These are phyloP conservation scores for Cavenderia fasciculata DNA, from an alignment of 78 protist genomes.

Conservation along the genomic window DNA sequence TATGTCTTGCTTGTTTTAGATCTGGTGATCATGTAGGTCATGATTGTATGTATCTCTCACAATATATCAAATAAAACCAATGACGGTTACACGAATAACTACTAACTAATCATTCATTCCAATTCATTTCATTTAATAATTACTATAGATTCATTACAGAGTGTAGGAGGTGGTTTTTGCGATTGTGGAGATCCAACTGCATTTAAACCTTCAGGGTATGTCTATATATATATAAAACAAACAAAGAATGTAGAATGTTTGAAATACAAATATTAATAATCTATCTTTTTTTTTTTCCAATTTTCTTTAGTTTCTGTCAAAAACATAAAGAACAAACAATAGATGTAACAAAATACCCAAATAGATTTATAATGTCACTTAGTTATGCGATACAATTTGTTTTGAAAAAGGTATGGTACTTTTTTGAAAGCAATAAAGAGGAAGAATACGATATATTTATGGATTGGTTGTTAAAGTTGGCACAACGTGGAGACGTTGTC, in stretches of 20 bases:
- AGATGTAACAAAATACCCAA: conserved; percentile 65
- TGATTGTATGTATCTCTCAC: conserved; percentile 70
- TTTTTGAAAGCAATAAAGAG: conserved; percentile 17
- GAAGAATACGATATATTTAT: conserved; percentile 11
- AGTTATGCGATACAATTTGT: conserved; percentile 29
- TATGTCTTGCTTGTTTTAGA: conserved; percentile 87
- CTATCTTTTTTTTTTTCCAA: background rate
- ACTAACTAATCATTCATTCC: background rate
- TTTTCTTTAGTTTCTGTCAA: conserved; percentile 8
- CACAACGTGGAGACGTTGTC: conserved; percentile 59
- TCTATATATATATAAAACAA: background rate
- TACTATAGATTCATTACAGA: conserved; percentile 48
- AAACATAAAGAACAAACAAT: conserved; percentile 49
- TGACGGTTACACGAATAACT: background rate
- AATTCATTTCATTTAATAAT: background rate
- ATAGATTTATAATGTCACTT: conserved; percentile 30
- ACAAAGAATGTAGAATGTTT: no score
- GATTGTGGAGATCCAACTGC: conserved; percentile 88
- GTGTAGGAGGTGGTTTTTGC: conserved; percentile 88
- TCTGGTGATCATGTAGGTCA: conserved; percentile 91
- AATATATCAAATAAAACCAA: background rate
- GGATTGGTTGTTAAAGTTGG: conserved; percentile 52
- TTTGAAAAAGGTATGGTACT: conserved; percentile 28
- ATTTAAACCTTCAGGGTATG: conserved; percentile 36
- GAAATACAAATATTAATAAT: no score